Evolutionary conservation across 371 early-diverging fungal species (phyloP).

Genomic region (Cokeromyces recurvatus): DNA sequence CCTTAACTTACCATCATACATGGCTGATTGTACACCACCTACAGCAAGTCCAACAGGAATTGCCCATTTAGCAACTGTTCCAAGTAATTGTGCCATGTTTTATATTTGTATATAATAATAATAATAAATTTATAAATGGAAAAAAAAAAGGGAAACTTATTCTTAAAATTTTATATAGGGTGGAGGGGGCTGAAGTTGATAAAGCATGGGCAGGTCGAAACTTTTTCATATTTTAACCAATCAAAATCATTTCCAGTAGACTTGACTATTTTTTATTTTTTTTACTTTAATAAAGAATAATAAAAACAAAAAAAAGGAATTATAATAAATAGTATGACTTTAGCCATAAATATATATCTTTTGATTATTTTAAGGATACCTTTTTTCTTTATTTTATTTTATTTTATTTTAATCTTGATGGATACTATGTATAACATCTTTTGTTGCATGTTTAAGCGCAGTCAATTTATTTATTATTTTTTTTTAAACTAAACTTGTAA

Average conservation of each 20-base stretch:
- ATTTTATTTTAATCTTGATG: too few relatives aligned
- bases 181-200: not conserved
- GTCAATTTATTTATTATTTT: too few relatives aligned
- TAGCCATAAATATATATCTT: too few relatives aligned
- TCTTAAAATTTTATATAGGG: too few relatives aligned
- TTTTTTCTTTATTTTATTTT: too few relatives aligned
- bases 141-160: not conserved
- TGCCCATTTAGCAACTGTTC: constrained; percentile 61
- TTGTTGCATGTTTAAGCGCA: too few relatives aligned
- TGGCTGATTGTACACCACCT: constrained; percentile 71
- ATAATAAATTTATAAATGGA: not conserved
- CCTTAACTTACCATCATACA: constrained; percentile 94
- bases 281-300: not conserved
- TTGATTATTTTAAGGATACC: too few relatives aligned
- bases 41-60: constrained; percentile 66
- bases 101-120: not conserved
- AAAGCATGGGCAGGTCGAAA: constrained; percentile 1
- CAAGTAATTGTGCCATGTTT: constrained; percentile 41
- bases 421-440: too few relatives aligned
- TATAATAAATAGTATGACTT: too few relatives aligned
- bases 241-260: too few relatives aligned
- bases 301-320: too few relatives aligned
- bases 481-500: too few relatives aligned
- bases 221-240: constrained; percentile 1
- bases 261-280: not conserved